Percentiles rank a stretch among this genome's conserved stretches.
These are phyloP conservation scores for Phlebiopsis gigantea DNA, from an alignment of 768 basidiomycete species.

Conservation along the genomic window DNA sequence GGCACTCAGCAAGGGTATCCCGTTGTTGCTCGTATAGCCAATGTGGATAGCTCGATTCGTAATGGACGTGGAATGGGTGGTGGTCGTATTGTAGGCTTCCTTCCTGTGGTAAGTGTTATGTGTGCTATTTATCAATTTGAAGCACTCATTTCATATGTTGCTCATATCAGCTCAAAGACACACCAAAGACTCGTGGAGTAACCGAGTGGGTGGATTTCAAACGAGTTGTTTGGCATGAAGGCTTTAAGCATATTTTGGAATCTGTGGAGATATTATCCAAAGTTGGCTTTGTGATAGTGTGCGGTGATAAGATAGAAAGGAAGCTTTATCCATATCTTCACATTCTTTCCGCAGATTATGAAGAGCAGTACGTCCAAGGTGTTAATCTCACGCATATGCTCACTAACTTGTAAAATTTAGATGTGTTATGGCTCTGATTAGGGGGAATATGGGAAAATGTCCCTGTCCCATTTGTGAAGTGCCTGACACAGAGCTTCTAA, in stretches of 20 bases:
- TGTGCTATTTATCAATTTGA: neutral
- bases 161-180: slow-evolving; percentile 8
- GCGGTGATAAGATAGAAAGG: slow-evolving; percentile 2
- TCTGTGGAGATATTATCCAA: slow-evolving; percentile 9
- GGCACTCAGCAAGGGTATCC: slow-evolving; percentile 19
- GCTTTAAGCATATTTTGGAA: slow-evolving; percentile 15
- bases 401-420: slow-evolving; percentile 13
- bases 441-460: slow-evolving; percentile 10
- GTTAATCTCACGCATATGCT: slow-evolving; percentile 3
- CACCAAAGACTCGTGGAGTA: slow-evolving; percentile 3
- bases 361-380: slow-evolving; percentile 22
- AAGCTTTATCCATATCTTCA: slow-evolving; percentile 18
- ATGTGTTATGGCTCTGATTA: slow-evolving; percentile 18
- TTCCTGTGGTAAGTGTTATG: slow-evolving; percentile 19
- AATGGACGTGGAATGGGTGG: slow-evolving; percentile 15
- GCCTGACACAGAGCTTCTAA: slow-evolving; percentile 1
- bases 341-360: slow-evolving; percentile 24
- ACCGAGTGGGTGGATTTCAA: slow-evolving; percentile 16
- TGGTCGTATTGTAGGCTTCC: slow-evolving; percentile 21
- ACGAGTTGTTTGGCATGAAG: slow-evolving; percentile 19
- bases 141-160: neutral
- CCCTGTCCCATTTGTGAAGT: slow-evolving; percentile 20
- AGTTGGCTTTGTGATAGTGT: slow-evolving; percentile 13
- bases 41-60: slow-evolving; percentile 16
- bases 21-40: slow-evolving; percentile 15